Evolutionary conservation across 768 basidiomycete species (phyloP), one percentile per base, ranked within the genome.

Genomic region (Lactarius sanguifluus): DNA sequence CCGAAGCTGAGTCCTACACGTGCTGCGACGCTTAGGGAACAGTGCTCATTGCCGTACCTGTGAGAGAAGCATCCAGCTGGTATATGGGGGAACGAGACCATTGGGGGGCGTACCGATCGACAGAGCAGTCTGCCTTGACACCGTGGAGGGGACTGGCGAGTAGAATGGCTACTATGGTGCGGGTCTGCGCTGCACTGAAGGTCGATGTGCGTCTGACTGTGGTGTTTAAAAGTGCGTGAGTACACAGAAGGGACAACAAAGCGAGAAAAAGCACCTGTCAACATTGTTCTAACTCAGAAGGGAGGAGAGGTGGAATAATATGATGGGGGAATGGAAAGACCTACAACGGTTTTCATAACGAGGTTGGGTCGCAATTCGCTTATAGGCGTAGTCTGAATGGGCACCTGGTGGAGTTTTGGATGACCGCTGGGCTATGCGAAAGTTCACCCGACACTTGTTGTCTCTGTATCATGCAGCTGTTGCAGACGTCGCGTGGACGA

Each of bases 101-200:
- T 6, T 13, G 34, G 36, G 7, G 4, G n/a, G 59, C 66, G n/a
- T 59, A 67, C 66, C 0, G 0, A 23, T 63, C 58, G 20, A 63
- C 12, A 32, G 34, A 64, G 34, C 66, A 67, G 16, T 43, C 18
- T 5, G 62, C 66, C 36, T 13, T 38, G 20, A 50, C 62, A 38
- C 30, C 28, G 4, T 52, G 66, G 20, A 59, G 41, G n/a, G 56
- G 16, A 2, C 50, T 13, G 5, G 23, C 30, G 2, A 64, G 54
- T 3, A 63, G 20, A 30, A 23, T 40, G 45, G 16, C 18, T 13
- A 41, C 16, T 55, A 60, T 3, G 18, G 56, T 47, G n/a, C 20
- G 57, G 20, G 18, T 23, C 20, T 40, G 34, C 12, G 64, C 8
- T 0, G 1, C 6, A 43, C 38, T 66, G 20, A 34, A 25, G 25